Percentiles rank a stretch among this genome's conserved stretches.
Conservation (phyloP, 805 yeast genomes). For the Kazachstania bromeliacearum region DNA sequence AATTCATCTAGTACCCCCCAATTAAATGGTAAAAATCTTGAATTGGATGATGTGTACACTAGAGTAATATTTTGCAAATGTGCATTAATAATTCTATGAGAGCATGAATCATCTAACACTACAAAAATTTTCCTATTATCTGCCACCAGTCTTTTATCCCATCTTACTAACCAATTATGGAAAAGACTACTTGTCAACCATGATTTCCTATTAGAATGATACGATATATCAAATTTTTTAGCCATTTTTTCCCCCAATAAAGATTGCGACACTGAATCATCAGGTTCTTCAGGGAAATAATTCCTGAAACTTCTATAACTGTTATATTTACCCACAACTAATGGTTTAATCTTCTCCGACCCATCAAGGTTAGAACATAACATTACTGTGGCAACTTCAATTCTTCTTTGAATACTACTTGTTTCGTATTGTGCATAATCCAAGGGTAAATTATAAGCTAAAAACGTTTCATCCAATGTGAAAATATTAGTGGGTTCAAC, state of each 20-base stretch:
- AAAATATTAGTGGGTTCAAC: slow-evolving; percentile 45
- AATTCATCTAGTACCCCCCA: slow-evolving; percentile 59
- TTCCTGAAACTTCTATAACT: slow-evolving; percentile 34
- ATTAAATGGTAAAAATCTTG: slow-evolving; percentile 47
- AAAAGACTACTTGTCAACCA: slow-evolving; percentile 57
- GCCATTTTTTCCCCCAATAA: slow-evolving; percentile 37
- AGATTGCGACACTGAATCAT: slow-evolving; percentile 20
- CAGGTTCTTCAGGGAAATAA: slow-evolving; percentile 27
- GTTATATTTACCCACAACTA: slow-evolving; percentile 52
- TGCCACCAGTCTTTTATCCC: slow-evolving; percentile 48
- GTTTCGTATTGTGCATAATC: slow-evolving; percentile 44
- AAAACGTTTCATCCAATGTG: slow-evolving; percentile 50
- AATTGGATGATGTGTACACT: slow-evolving; percentile 32
- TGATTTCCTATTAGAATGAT: slow-evolving; percentile 50
- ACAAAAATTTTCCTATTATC: slow-evolving; percentile 44
- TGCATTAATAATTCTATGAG: slow-evolving; percentile 49
- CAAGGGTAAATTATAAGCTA: slow-evolving; percentile 50
- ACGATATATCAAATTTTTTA: slow-evolving; percentile 41
- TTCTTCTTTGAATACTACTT: slow-evolving; percentile 28
- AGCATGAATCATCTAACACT: slow-evolving; percentile 50
- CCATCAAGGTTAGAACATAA: slow-evolving; percentile 56
- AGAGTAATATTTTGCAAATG: slow-evolving; percentile 37
- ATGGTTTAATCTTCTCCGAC: slow-evolving; percentile 49
- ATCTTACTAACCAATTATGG: slow-evolving; percentile 49
- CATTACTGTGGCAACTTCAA: slow-evolving; percentile 45